These are phyloP conservation scores for Haematococcus sp. DNA, from an alignment of 139 green algal genomes.

Conservation along the genomic window DNA sequence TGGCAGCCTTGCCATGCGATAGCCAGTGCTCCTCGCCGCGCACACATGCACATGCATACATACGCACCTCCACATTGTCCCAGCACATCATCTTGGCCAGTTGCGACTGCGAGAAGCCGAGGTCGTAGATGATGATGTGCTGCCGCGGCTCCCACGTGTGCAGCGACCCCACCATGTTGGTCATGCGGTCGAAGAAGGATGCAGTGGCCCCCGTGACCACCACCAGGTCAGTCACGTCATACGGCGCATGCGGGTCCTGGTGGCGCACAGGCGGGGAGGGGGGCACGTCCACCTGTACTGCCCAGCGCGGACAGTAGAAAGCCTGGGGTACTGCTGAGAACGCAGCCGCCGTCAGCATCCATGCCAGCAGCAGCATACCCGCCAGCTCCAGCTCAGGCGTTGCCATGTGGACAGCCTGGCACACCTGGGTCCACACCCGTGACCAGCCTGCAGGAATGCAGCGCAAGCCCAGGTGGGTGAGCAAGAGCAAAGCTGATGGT, in stretches of 20 bases:
- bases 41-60: conserved; percentile 1
- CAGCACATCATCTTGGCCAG: conserved; percentile 28
- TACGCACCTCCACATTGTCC: conserved; percentile 14
- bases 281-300: conserved; percentile 10
- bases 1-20: too few relatives aligned
- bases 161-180: conserved; percentile 36
- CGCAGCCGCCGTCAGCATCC: too few relatives aligned
- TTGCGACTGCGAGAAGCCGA: conserved; percentile 34
- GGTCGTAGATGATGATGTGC: conserved; percentile 35
- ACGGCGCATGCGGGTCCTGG: conserved; percentile 22
- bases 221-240: conserved; percentile 21
- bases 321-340: neutral
- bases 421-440: too few relatives aligned
- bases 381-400: neutral
- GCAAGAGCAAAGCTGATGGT: too few relatives aligned
- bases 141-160: conserved; percentile 34
- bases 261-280: conserved; percentile 3
- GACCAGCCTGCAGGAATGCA: too few relatives aligned
- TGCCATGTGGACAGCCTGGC: too few relatives aligned
- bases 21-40: too few relatives aligned
- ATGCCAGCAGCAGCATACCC: neutral
- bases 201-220: conserved; percentile 31
- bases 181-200: conserved; percentile 39
- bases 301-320: conserved; percentile 12
- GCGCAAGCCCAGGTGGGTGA: too few relatives aligned